Conservation (phyloP, 257 asterid genomes). For the Cruciata laevipes region DNA sequence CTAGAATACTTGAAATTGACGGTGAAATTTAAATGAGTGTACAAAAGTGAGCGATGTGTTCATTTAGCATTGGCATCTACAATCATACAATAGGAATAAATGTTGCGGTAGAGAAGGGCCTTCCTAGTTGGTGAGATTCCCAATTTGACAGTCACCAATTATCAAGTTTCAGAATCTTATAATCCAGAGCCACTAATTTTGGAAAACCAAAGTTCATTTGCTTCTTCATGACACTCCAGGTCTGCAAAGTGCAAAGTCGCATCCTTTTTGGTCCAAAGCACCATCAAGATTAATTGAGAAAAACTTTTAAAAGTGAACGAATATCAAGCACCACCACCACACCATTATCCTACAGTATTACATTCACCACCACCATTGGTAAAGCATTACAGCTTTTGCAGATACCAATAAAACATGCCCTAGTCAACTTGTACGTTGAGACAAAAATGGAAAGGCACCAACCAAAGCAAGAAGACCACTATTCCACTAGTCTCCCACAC, state of each 20-base stretch:
- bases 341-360: constrained; percentile 2
- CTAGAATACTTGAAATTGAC: background rate
- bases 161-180: background rate
- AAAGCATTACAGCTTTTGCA: constrained; percentile 12
- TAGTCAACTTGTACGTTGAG: constrained; percentile 13
- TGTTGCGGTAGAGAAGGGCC: background rate
- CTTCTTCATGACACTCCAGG: background rate
- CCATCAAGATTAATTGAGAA: background rate
- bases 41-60: background rate
- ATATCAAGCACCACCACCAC: background rate
- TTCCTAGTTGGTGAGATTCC: background rate
- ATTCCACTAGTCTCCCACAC: constrained; percentile 10
- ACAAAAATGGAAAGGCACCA: constrained; percentile 16
- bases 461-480: constrained; percentile 7
- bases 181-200: background rate
- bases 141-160: background rate
- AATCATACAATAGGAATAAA: background rate
- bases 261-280: background rate
- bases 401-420: constrained; percentile 9
- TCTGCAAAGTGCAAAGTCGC: background rate
- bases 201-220: background rate
- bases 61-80: too few relatives aligned
- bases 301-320: background rate
- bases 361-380: background rate
- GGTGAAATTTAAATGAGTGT: background rate